Evolutionary conservation across 257 asterid genomes (phyloP), one percentile per base, ranked within the genome.

Genomic region (Primulina huaijiensis): DNA sequence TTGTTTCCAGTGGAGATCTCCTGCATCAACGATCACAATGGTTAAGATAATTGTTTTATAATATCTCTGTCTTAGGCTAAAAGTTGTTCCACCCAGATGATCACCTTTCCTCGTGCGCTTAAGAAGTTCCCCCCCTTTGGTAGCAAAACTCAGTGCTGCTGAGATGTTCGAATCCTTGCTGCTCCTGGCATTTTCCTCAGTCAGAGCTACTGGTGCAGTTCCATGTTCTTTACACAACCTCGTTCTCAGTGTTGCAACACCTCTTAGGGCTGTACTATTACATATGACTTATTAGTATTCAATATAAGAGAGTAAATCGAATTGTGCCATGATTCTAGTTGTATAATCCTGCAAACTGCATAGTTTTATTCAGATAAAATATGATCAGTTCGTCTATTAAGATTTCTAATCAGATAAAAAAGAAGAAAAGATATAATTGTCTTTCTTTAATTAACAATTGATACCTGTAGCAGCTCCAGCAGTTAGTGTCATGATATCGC

Each of bases 381-480:
- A 8, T 38, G 46, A 38, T 38, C 3, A 5, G 2, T 9, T 38
- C 8, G 46, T 38, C 5, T 5, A 9, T 8, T 38, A 38, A 9
- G 14, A 8, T 9, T 0, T 38, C 46, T 38, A 38, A 9, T 38
- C 46, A 5, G 46, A 38, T 38, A 38, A 38, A 9, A 38, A 9
- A 38, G 14, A 38, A 9, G 9, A 34, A 34, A 34, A 38, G 11
- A 38, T 8, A 38, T 38, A 8, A 12, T 38, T 5, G 3, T 38
- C 12, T 38, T 38, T 38, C 53, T 43, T 43, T n/a, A 2, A 10
- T 43, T 43, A 12, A 43, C 53, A 43, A 43, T 59, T 25, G 66
- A 34, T 79, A 89, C 97, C 97, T 74, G 97, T 91, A 37, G 97
- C 96, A 70, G 97, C 97, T 19, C 87, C 97, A 50, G 96, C 97